phyloP scores from a whole-genome alignment of 2,329 filamentous ascomycete genomes.

The Colletotrichum musae region DNA sequence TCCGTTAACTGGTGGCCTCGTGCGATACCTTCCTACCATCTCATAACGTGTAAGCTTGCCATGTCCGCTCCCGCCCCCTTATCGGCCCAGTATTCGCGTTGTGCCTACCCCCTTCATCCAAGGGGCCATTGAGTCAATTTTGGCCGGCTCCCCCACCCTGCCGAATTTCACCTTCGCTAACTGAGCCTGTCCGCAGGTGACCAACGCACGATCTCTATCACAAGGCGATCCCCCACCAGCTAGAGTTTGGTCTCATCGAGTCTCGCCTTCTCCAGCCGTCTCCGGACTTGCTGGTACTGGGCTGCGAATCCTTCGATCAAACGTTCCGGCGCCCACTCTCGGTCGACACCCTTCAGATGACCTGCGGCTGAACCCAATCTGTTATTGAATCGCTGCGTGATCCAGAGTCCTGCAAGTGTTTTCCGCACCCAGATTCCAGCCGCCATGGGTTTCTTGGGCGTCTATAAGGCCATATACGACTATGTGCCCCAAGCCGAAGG shows the following conservation, averaged over 20 bases:
- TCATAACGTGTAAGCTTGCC: constrained; percentile 15
- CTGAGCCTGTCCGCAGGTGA: background rate
- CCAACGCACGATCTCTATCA: background rate
- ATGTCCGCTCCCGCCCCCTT: background rate
- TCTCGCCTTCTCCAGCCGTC: background rate
- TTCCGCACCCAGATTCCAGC: background rate
- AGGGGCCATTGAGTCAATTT: constrained; percentile 1
- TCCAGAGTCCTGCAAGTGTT: background rate
- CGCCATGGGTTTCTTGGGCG: constrained; percentile 89
- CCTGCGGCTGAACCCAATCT: constrained; percentile 3
- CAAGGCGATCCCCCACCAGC: background rate
- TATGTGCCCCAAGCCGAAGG: constrained; percentile 89
- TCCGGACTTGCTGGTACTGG: constrained; percentile 28
- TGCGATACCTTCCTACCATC: background rate
- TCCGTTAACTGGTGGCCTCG: background rate
- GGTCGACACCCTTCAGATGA: background rate
- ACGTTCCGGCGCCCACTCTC: background rate
- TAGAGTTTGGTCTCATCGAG: background rate
- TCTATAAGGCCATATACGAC: constrained; percentile 93
- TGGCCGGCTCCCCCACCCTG: background rate
- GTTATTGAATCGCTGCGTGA: background rate
- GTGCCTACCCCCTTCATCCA: background rate
- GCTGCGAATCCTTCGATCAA: constrained; percentile 11
- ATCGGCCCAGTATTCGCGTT: background rate
- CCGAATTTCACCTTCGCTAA: background rate